A percentile compares a stretch with the other conserved stretches of the same genome.
Evolutionary conservation across 805 yeast species (phyloP).

Genomic region (Hanseniaspora nectarophila): DNA sequence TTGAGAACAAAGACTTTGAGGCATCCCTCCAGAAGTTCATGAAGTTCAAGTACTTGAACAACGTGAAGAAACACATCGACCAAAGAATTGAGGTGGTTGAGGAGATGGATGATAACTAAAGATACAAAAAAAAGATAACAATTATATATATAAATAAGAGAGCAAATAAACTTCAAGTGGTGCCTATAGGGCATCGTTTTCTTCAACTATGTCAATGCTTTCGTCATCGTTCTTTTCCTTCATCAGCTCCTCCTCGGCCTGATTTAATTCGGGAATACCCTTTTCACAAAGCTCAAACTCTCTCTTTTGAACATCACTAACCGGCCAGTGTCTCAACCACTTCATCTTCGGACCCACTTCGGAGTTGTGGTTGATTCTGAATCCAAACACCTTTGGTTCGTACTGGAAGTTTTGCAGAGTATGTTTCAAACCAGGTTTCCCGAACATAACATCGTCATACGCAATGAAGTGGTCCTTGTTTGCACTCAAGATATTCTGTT

Average conservation of each 20-base stretch:
- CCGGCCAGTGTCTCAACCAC: conserved; percentile 80
- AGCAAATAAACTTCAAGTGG: too few species aligned
- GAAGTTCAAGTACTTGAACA: conserved; percentile 6
- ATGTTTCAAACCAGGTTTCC: conserved; percentile 11
- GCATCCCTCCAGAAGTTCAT: conserved; percentile 6
- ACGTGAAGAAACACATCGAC: background rate
- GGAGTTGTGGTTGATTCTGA: conserved; percentile 62
- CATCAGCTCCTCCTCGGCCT: background rate
- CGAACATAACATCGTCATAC: conserved; percentile 8
- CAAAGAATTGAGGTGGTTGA: conserved; percentile 2
- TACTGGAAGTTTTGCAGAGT: conserved; percentile 31
- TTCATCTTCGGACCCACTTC: conserved; percentile 86
- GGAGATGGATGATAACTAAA: background rate
- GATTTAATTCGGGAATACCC: conserved; percentile 33
- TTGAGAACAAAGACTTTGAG: background rate
- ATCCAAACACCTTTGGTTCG: conserved; percentile 77
- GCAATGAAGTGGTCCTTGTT: conserved; percentile 1
- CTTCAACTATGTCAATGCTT: background rate
- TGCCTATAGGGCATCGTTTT: too few species aligned
- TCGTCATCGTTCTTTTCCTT: background rate
- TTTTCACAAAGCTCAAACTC: conserved; percentile 59
- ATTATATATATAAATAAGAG: background rate
- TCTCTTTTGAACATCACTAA: conserved; percentile 43
- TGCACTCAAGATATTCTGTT: background rate
- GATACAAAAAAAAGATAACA: too few species aligned